Evolutionary conservation across 148 eudicot species (phyloP), one percentile per base, ranked within the genome.

Genomic region (Simmondsia chinensis): DNA sequence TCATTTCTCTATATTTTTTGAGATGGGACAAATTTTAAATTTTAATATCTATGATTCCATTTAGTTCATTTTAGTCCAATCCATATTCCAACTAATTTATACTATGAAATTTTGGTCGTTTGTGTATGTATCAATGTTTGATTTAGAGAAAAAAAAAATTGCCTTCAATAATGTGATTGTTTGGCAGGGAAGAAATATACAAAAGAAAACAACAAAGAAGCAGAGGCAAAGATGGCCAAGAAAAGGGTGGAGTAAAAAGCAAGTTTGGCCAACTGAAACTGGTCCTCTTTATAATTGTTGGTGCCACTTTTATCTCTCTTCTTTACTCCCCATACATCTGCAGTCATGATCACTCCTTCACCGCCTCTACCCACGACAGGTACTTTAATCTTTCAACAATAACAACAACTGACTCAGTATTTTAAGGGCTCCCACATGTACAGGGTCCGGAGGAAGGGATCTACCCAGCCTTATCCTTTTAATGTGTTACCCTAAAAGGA

Each of bases 121-220:
- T n/a, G 39, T 35, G 39, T 10, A 9, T 14, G 39, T 35, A 1
- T 9, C 12, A 35, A 6, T 35, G 39, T 14, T 39, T 39, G 43
- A 6, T 39, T 39, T 39, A 39, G 9, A 16, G 16, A 39, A 39
- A 35, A 35, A 35, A 8, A 6, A 14, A 13, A 4, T 48, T 30
- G 24, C 1, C 12, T 19, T 20, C 39, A 4, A 10, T 45, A 1
- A 12, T 26, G 7, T 52, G 1, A 49, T 48, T 46, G 49, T 22
- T 40, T 66, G 36, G 46, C 52, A 85, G 95, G 32, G 83, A 80
- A 47, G 95, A 85, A 5, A 65, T 52, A 7, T 70, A 68, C 69
- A 85, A 75, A 48, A 72, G 79, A 40, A 85, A 73, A 40, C 44
- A 59, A 20, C 66, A 72, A 14, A 72, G 66, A 65, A 77, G 48